Evolutionary conservation across 768 basidiomycete genomes (phyloP).

Genomic region (Termitomyces sp.): DNA sequence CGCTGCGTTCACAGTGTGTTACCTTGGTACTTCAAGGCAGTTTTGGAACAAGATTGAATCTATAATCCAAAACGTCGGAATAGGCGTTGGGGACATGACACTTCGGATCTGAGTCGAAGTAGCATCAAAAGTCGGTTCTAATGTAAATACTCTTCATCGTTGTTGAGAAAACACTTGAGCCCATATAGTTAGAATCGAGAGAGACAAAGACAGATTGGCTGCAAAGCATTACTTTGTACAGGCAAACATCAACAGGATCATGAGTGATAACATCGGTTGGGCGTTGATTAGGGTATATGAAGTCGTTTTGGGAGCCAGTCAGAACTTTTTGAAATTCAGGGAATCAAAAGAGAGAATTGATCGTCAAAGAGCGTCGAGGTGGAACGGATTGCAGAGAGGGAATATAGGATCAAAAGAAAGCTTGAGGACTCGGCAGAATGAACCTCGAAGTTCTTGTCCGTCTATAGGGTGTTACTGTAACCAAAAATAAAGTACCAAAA

Average conservation of each 20-base stretch:
- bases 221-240: conserved; percentile 5
- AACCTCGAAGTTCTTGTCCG: background rate
- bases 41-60: conserved; percentile 26
- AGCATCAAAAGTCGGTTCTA: conserved; percentile 22
- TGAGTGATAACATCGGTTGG: background rate
- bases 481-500: background rate
- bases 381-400: background rate
- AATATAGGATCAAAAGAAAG: background rate
- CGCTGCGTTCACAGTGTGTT: conserved; percentile 18
- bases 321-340: background rate
- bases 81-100: conserved; percentile 19
- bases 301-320: background rate
- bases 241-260: conserved; percentile 1
- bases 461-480: background rate
- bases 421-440: background rate
- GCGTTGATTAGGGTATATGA: background rate
- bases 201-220: background rate
- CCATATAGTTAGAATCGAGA: conserved; percentile 12
- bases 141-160: background rate
- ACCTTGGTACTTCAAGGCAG: conserved; percentile 13
- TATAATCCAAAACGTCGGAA: conserved; percentile 22
- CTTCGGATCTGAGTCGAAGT: conserved; percentile 21
- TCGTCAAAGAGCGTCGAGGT: background rate
- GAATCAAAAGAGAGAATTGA: background rate
- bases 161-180: background rate